These are phyloP conservation scores for Moesziomyces antarcticus DNA, from an alignment of 1,284 basidiomycete species.

Conservation along the genomic window DNA sequence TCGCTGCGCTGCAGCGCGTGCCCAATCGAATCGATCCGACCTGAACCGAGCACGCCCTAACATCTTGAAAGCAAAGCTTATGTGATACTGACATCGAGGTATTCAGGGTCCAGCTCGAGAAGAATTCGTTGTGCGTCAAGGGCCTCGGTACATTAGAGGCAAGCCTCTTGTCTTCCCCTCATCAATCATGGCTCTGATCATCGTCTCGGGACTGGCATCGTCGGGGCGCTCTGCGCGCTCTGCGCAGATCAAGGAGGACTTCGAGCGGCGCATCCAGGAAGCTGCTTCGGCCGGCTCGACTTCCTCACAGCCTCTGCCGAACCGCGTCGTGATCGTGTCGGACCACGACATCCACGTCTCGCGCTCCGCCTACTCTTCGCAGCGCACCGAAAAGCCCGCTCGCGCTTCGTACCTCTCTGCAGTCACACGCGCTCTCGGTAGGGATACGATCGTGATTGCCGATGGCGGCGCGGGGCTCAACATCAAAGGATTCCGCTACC, in stretches of 20 bases:
- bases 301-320: constrained; percentile 68
- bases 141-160: background rate
- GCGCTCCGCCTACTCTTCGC: constrained; percentile 78
- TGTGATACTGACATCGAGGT: constrained; percentile 5
- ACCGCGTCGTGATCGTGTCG: constrained; percentile 75
- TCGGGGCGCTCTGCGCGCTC: constrained; percentile 86
- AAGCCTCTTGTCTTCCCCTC: background rate
- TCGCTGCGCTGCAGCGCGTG: background rate
- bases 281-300: constrained; percentile 72
- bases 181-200: constrained; percentile 85
- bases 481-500: constrained; percentile 94
- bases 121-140: constrained; percentile 5
- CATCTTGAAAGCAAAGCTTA: constrained; percentile 12
- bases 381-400: constrained; percentile 86
- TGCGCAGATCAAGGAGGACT: constrained; percentile 74
- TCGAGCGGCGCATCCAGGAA: constrained; percentile 74
- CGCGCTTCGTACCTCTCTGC: constrained; percentile 87
- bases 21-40: constrained; percentile 7
- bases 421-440: constrained; percentile 79
- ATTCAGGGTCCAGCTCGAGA: constrained; percentile 20
- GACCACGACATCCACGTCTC: constrained; percentile 79
- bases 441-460: constrained; percentile 83
- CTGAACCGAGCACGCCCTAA: constrained; percentile 9
- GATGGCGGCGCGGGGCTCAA: constrained; percentile 85
- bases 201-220: constrained; percentile 87